These are phyloP conservation scores for Arthroderma sp. DNA, from an alignment of 2,329 filamentous ascomycete genomes.

Conservation along the genomic window DNA sequence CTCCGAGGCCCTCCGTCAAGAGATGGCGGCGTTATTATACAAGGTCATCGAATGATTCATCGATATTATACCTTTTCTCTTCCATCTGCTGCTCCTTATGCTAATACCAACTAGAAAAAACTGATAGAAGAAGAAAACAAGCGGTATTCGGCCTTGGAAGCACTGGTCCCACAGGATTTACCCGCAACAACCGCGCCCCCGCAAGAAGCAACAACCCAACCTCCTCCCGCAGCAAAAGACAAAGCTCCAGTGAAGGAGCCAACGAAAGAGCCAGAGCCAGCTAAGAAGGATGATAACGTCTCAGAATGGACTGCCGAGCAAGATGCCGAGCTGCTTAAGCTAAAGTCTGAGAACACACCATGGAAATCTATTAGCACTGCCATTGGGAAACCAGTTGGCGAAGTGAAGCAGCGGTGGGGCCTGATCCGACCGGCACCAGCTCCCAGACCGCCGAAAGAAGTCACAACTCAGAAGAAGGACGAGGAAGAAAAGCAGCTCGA, in stretches of 20 bases:
- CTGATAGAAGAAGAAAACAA: slow-evolving; percentile 6
- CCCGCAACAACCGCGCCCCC: background rate
- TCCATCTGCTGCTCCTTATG: too few species aligned
- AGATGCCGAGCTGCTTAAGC: slow-evolving; percentile 11
- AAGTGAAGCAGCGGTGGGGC: slow-evolving; percentile 16
- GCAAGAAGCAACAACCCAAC: background rate
- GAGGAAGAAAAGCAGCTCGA: slow-evolving; percentile 3
- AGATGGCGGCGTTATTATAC: slow-evolving; percentile 8
- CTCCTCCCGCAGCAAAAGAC: background rate
- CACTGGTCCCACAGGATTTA: background rate
- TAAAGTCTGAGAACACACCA: slow-evolving; percentile 12
- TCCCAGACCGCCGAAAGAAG: background rate
- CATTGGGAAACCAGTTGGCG: slow-evolving; percentile 15
- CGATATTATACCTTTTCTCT: background rate
- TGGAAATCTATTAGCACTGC: slow-evolving; percentile 16
- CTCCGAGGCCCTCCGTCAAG: slow-evolving; percentile 11
- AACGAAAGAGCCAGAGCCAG: background rate
- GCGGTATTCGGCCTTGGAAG: background rate
- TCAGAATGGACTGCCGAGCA: slow-evolving; percentile 14
- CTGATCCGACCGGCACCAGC: slow-evolving; percentile 5
- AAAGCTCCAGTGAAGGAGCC: background rate
- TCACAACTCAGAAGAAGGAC: slow-evolving; percentile 2
- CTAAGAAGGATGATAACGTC: background rate
- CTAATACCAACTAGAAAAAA: slow-evolving; percentile 1
- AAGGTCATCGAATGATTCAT: slow-evolving; percentile 7